phyloP scores from a whole-genome alignment of 2,329 filamentous ascomycete species.

The Botryosphaeria dothidea region DNA sequence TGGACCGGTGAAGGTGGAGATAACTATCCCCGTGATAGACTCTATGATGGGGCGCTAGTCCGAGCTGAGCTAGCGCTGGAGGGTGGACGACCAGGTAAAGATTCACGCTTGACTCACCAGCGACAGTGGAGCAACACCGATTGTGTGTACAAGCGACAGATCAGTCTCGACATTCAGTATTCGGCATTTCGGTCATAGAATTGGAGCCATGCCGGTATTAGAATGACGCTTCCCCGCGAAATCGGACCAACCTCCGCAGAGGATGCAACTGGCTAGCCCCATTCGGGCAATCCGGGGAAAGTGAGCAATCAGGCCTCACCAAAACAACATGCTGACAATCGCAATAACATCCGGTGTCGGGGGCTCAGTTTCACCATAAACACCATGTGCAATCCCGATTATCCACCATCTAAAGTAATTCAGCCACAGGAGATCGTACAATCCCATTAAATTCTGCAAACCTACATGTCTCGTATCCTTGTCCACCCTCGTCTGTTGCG shows the following conservation, averaged over 20 bases:
- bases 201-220: background rate
- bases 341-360: constrained; percentile 5
- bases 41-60: background rate
- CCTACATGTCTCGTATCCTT: background rate
- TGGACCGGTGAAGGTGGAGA: background rate
- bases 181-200: background rate
- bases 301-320: background rate
- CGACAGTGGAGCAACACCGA: background rate
- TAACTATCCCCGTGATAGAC: background rate
- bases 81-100: background rate
- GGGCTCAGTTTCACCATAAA: background rate
- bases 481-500: background rate
- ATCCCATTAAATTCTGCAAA: too few relatives aligned
- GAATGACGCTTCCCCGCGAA: background rate
- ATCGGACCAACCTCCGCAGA: background rate
- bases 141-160: background rate
- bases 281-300: background rate
- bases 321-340: background rate
- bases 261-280: background rate
- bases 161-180: background rate
- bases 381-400: background rate
- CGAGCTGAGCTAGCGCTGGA: background rate
- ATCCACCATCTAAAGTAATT: background rate
- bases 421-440: background rate
- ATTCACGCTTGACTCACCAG: background rate